Percentiles rank a stretch among this genome's conserved stretches.
Evolutionary conservation across 108 stramenopile species (phyloP).

Genomic region (Skeletonema marinoi): DNA sequence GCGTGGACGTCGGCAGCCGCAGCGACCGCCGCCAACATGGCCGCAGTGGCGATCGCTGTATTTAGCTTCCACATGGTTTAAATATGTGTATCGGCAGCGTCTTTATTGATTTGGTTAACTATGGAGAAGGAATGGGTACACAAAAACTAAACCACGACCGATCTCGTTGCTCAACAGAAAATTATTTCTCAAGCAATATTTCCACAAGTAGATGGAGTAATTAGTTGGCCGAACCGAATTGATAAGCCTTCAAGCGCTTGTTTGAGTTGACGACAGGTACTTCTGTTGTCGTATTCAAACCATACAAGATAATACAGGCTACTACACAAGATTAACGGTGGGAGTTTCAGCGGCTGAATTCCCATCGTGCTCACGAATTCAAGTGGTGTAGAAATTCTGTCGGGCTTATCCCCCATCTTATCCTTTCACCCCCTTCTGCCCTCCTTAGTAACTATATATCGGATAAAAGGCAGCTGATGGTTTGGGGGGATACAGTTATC

Average conservation of each 20-base stretch:
- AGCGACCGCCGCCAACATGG: not conserved
- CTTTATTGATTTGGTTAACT: not conserved
- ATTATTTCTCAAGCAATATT: too few species aligned
- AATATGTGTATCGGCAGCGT: not conserved
- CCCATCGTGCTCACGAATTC: not conserved
- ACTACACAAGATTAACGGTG: not conserved
- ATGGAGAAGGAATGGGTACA: not conserved
- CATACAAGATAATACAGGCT: too few species aligned
- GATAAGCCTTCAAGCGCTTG: too few species aligned
- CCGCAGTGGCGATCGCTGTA: not conserved
- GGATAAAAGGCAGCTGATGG: too few species aligned
- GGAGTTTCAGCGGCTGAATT: too few species aligned
- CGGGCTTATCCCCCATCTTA: not conserved
- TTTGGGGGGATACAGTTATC: not conserved
- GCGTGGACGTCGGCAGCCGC: not conserved
- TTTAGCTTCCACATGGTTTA: not conserved
- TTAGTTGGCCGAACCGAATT: too few species aligned
- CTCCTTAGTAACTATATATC: not conserved
- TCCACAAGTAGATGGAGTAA: too few species aligned
- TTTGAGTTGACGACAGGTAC: not conserved
- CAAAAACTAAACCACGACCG: not conserved
- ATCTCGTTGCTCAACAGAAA: not conserved
- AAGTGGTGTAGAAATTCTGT: not conserved
- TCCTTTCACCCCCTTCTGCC: not conserved
- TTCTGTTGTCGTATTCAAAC: not conserved